Evolutionary conservation across 1,284 basidiomycete species (phyloP), one percentile per base, ranked within the genome.

Genomic region (Cutaneotrichosporon sp.): DNA sequence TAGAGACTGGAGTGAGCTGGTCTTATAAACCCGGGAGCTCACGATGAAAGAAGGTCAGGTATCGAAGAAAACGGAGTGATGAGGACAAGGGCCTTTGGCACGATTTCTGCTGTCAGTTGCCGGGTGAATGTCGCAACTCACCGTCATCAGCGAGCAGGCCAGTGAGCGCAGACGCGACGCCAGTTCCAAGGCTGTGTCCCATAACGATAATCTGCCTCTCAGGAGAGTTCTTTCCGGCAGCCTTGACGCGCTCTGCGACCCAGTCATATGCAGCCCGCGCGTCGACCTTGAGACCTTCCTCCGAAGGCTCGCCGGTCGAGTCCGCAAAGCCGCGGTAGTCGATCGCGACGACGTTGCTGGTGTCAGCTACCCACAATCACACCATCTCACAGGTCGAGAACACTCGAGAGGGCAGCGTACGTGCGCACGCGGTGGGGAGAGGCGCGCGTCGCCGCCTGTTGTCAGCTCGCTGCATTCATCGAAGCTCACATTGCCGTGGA

Each of bases 311-410:
- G 1, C 93, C 92, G 0, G 86, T 85, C 62, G 91, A 94, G 75
- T 98, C 93, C 0, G 84, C 95, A 72, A 90, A 98, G 0, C 95
- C 95, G n/a, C 92, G 87, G 75, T 96, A 96, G 79, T 97, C 94
- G 52, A 92, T 86, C 0, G 87, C 88, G 22, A 97, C 79, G 2
- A 97, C 88, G 74, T 96, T 97, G 18, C 76, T 77, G 49, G 11
- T 22, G 49, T 57, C 26, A 52, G 53, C 38, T 83, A 11, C 10
- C 30, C 5, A n/a, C 16, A 42, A 14, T 3, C 2, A 2, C 4
- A 11, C 34, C 11, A 46, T 40, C 68, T n/a, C 53, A 75, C 73
- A 70, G 71, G 60, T 77, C 70, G 1, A 77, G 69, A 2, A 56
- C 7, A 14, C 36, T 22, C 10, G 58, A 60, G 16, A 60, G 47